These are phyloP conservation scores for Alternaria arbusti DNA, from an alignment of 2,329 filamentous ascomycete species.

Conservation along the genomic window DNA sequence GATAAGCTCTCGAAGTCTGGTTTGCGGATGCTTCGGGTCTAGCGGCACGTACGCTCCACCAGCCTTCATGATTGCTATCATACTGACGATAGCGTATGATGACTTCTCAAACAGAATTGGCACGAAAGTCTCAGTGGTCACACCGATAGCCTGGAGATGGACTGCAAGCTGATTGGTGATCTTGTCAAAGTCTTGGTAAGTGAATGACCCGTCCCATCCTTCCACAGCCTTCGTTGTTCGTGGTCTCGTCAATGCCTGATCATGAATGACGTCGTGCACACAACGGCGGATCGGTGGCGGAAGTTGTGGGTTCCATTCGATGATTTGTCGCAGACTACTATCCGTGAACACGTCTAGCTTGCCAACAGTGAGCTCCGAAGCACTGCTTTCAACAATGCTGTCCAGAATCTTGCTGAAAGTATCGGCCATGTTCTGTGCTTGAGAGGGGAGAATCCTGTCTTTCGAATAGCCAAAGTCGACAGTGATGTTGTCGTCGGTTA, in stretches of 20 bases:
- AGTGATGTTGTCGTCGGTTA: conserved; percentile 34
- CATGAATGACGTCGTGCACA: conserved; percentile 38
- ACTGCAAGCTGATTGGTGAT: conserved; percentile 34
- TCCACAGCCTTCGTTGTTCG: conserved; percentile 38
- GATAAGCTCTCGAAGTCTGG: conserved; percentile 46
- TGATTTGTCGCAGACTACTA: conserved; percentile 30
- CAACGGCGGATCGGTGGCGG: conserved; percentile 33
- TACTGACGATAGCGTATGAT: conserved; percentile 38
- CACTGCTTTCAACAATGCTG: conserved; percentile 21
- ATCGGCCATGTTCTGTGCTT: conserved; percentile 39
- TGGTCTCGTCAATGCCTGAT: conserved; percentile 38
- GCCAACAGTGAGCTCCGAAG: conserved; percentile 28
- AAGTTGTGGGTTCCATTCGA: conserved; percentile 38
- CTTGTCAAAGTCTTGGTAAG: conserved; percentile 43
- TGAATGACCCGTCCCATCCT: conserved; percentile 39
- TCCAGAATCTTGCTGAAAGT: conserved; percentile 38
- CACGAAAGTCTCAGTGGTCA: conserved; percentile 40
- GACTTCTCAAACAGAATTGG: conserved; percentile 48
- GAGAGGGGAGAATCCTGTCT: conserved; percentile 32
- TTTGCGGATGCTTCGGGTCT: conserved; percentile 46
- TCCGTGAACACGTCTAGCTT: conserved; percentile 33
- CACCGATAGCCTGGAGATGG: conserved; percentile 33
- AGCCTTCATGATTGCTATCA: conserved; percentile 48
- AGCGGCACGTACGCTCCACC: conserved; percentile 48
- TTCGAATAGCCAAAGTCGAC: conserved; percentile 44